Percentiles rank a stretch among this genome's conserved stretches.
Evolutionary conservation across 1,284 basidiomycete genomes (phyloP).

Genomic region (Anthracocystis walkeri): DNA sequence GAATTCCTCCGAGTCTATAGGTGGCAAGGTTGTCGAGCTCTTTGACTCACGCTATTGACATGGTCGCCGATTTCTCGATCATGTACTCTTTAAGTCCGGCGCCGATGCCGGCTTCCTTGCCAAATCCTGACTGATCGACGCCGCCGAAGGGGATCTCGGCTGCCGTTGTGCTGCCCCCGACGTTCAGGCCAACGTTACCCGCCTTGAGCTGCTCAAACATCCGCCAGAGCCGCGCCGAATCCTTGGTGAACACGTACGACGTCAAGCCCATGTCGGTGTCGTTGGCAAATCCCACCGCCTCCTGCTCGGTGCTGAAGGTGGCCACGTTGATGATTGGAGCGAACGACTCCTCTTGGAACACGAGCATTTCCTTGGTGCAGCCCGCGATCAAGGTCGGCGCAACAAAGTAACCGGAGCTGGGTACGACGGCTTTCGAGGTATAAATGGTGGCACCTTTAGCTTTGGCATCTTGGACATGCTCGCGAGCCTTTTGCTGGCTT

Average conservation of each 20-base stretch:
- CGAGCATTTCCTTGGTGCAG: constrained; percentile 76
- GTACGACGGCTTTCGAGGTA: constrained; percentile 78
- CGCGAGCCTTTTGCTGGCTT: constrained; percentile 86
- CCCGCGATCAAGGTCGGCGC: constrained; percentile 87
- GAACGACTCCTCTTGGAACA: constrained; percentile 67
- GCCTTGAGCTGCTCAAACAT: constrained; percentile 94
- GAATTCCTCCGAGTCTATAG: neutral
- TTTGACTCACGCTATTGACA: constrained; percentile 38
- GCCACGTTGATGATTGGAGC: constrained; percentile 71
- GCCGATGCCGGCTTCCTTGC: constrained; percentile 72
- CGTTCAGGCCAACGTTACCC: constrained; percentile 86
- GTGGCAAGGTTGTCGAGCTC: neutral
- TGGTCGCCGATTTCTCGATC: constrained; percentile 60
- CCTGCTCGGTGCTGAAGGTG: constrained; percentile 91
- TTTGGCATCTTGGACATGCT: constrained; percentile 88
- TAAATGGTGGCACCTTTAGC: constrained; percentile 87
- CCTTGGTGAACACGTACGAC: constrained; percentile 72
- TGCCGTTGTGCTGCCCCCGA: constrained; percentile 61
- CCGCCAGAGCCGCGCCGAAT: constrained; percentile 89
- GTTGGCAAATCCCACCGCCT: constrained; percentile 89
- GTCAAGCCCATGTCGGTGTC: constrained; percentile 86
- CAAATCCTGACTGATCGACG: constrained; percentile 82
- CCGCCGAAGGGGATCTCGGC: constrained; percentile 80
- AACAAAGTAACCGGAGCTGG: constrained; percentile 78
- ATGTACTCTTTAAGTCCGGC: constrained; percentile 83